Evolutionary conservation across 306 rosid genomes (phyloP), one percentile per base, ranked within the genome.

Genomic region (Lathyrus oleraceus): DNA sequence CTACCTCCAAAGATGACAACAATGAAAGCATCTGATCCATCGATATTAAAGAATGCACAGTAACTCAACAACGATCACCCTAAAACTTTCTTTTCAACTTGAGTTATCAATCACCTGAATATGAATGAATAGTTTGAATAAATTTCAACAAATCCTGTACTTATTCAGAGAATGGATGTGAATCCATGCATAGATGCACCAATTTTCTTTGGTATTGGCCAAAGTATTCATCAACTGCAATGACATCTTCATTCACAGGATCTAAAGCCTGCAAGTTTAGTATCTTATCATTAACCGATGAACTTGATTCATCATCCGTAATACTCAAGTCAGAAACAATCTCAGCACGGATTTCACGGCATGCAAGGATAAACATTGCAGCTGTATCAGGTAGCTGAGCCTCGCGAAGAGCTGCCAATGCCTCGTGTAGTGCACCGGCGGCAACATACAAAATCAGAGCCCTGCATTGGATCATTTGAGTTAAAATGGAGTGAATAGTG

Each of bases 181-280:
- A 80, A 78, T 95, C 95, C 97, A 95, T 86, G 89, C 99, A 95
- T 17, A 95, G 88, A 71, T 95, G 99, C 70, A 91, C 96, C 78
- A 95, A 76, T 73, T 89, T 95, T 70, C 89, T 83, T 70, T 95
- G 97, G 70, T 95, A 91, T 78, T 91, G 81, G 36, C 91, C 96
- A 70, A 80, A 91, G 78, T 82, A 95, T 86, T 95, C 97, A 70
- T 84, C 21, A 11, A 85, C 92, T 49, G 96, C 89, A 52, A 87
- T 67, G 40, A 95, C 95, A 49, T 91, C 99, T 76, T 86, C 91
- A 53, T 86, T 91, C 72, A 82, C 79, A 1, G 99, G 95, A 79
- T 85, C 89, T 72, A 95, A 74, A 61, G 87, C 92, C 1, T 85
- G 85, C 69, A 95, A 81, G 71, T 81, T 54, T 58, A 67, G 87